phyloP scores from a whole-genome alignment of 1,284 basidiomycete species.

The Gymnopus androsaceus region DNA sequence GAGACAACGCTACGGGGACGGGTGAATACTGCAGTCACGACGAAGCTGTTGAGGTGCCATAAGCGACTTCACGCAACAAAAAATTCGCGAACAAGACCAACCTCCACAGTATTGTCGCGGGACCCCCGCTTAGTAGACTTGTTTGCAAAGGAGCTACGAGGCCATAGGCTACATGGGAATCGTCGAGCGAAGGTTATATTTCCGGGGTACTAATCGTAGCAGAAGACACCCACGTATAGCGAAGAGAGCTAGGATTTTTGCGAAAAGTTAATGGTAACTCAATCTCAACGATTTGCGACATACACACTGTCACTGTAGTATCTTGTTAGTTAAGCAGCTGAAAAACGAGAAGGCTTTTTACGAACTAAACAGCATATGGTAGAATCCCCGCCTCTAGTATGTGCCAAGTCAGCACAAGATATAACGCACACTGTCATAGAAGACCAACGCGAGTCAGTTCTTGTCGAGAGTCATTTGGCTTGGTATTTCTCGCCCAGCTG shows the following conservation, averaged over 20 bases:
- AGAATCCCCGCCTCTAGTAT: conserved; percentile 2
- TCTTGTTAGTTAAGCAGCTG: neutral
- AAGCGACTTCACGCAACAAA: neutral
- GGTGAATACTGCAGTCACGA: conserved; percentile 47
- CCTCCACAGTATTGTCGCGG: conserved; percentile 58
- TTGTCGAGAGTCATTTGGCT: neutral
- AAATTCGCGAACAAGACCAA: conserved; percentile 20
- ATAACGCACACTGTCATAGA: neutral
- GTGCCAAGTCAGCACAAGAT: neutral
- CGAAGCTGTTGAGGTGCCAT: conserved; percentile 37
- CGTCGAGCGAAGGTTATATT: neutral
- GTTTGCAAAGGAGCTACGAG: conserved; percentile 55
- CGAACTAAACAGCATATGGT: conserved; percentile 1
- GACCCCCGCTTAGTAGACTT: conserved; percentile 52
- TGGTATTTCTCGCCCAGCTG: neutral
- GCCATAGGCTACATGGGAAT: conserved; percentile 46
- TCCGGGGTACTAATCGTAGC: too few species aligned
- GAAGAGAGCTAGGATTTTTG: neutral
- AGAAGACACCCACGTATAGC: neutral
- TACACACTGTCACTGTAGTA: neutral
- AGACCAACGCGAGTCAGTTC: neutral
- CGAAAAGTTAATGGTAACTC: neutral
- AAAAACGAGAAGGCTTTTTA: neutral
- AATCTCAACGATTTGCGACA: neutral
- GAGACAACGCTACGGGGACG: conserved; percentile 49